A percentile compares a stretch with the other conserved stretches of the same genome.
phyloP scores from a whole-genome alignment of 345 rosid genomes.

The Arabidopsis arenosa region DNA sequence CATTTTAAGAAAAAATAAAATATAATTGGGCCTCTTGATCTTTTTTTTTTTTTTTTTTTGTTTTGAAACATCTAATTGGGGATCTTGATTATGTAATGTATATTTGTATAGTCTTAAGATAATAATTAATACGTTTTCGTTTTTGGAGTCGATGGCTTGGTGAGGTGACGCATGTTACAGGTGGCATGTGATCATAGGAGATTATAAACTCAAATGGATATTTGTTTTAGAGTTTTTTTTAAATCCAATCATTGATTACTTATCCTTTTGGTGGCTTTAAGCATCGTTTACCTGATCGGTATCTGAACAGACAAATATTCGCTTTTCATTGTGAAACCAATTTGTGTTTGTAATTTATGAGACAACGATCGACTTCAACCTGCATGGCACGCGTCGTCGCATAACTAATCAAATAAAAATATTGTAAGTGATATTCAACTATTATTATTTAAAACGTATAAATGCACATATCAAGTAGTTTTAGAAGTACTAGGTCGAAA shows the following conservation, averaged over 20 bases:
- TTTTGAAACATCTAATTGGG: not conserved
- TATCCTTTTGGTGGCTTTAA: conserved; percentile 22
- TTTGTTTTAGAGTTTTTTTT: not conserved
- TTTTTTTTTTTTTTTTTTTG: too few relatives aligned
- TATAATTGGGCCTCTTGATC: not conserved
- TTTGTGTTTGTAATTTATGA: not conserved
- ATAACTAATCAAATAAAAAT: not conserved
- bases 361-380: conserved; percentile 6
- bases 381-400: conserved; percentile 23
- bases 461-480: not conserved
- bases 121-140: conserved; percentile 14
- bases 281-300: conserved; percentile 27
- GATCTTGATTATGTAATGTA: not conserved
- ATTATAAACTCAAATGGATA: conserved; percentile 7
- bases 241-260: not conserved
- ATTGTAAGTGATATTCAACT: not conserved
- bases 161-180: not conserved
- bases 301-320: conserved; percentile 35
- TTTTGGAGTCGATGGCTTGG: not conserved
- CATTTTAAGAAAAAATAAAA: not conserved
- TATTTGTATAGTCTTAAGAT: not conserved
- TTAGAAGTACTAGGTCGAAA: too few relatives aligned
- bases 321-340: not conserved
- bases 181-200: not conserved
- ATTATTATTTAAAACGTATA: not conserved